These are phyloP conservation scores for Penicillium vulpinum DNA, from an alignment of 2,329 filamentous ascomycete species.

Conservation along the genomic window DNA sequence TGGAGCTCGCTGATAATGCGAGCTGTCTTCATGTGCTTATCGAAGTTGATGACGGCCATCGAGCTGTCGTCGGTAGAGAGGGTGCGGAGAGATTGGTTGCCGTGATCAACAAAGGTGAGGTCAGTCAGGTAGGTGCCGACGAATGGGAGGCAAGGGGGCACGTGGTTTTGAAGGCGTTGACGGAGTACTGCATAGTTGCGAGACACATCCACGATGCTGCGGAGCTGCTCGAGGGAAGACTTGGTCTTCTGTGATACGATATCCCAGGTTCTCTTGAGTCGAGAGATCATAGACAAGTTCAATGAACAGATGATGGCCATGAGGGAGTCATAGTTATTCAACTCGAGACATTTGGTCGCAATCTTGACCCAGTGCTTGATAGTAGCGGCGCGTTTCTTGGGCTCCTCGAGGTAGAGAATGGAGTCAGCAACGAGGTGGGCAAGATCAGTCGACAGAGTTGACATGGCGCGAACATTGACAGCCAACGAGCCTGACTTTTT, in stretches of 20 bases:
- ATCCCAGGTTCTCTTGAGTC: conserved; percentile 91
- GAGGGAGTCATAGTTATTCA: conserved; percentile 93
- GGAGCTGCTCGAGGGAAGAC: conserved; percentile 72
- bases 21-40: conserved; percentile 92
- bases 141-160: conserved; percentile 91
- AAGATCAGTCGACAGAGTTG: conserved; percentile 84
- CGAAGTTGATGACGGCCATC: conserved; percentile 89
- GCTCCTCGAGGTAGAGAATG: conserved; percentile 82
- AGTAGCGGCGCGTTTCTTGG: conserved; percentile 82
- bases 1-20: conserved; percentile 96
- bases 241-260: conserved; percentile 80
- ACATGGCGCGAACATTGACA: conserved; percentile 92
- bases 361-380: conserved; percentile 99
- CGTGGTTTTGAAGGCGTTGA: conserved; percentile 76
- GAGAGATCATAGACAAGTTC: conserved; percentile 86
- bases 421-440: conserved; percentile 92
- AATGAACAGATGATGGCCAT: conserved; percentile 97
- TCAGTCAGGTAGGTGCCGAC: conserved; percentile 96
- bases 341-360: conserved; percentile 77
- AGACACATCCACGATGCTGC: conserved; percentile 81
- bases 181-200: conserved; percentile 90
- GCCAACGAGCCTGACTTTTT: conserved; percentile 79
- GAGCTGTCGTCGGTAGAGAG: conserved; percentile 65
- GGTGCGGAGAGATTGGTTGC: conserved; percentile 82
- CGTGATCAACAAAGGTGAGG: conserved; percentile 91